These are phyloP conservation scores for Zoysia japonica DNA, from an alignment of 176 grass and related monocot genomes.

Conservation along the genomic window DNA sequence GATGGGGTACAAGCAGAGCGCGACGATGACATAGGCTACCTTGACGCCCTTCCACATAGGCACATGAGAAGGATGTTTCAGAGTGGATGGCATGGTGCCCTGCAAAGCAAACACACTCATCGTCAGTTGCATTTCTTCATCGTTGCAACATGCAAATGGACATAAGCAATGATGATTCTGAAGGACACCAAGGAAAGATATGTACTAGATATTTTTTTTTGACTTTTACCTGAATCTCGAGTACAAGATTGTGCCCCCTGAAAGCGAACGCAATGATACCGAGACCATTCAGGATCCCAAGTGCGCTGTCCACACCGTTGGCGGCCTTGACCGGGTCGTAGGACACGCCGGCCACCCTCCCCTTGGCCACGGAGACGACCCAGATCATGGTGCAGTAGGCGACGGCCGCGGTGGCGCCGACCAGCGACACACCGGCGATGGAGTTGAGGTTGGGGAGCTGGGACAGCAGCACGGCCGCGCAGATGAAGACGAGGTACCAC, in stretches of 20 bases:
- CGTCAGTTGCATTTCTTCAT: neutral
- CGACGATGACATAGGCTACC: conserved; percentile 65
- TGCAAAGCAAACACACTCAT: conserved; percentile 42
- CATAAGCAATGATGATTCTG: neutral
- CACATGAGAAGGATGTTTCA: conserved; percentile 85
- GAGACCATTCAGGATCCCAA: conserved; percentile 65
- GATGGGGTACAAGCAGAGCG: conserved; percentile 73
- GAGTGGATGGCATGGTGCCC: conserved; percentile 87
- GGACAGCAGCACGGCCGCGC: conserved; percentile 65
- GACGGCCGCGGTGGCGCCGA: conserved; percentile 65
- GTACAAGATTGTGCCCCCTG: conserved; percentile 89
- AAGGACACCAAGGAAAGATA: neutral
- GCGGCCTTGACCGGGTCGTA: conserved; percentile 54
- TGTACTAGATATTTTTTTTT: neutral
- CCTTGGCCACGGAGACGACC: conserved; percentile 78
- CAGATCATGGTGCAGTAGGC: conserved; percentile 94
- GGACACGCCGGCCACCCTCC: conserved; percentile 52
- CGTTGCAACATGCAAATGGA: neutral
- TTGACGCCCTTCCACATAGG: conserved; percentile 98
- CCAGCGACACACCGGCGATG: conserved; percentile 78
- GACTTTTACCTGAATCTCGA: conserved; percentile 80
- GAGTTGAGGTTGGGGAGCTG: conserved; percentile 99
- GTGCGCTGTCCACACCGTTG: conserved; percentile 44
- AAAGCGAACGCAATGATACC: conserved; percentile 96
- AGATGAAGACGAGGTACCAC: conserved; percentile 94